Evolutionary conservation across 495 filamentous ascomycete species (phyloP), one percentile per base, ranked within the genome.

Genomic region (Usnea hakonensis): DNA sequence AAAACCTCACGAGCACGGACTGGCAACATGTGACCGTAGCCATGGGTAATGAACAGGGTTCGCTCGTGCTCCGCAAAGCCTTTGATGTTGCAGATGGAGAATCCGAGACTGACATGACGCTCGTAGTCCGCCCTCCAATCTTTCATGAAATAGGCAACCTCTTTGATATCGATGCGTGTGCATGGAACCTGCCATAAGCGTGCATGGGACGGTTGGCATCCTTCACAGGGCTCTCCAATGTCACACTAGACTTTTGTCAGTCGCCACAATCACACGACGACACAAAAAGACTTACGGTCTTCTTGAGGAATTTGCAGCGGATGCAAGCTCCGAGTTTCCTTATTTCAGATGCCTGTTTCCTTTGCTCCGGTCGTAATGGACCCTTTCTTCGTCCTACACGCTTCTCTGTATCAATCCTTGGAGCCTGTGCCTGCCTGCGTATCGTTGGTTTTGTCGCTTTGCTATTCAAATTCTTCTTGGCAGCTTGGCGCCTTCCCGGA

Each of bases 221-320:
- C 91, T 68, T 85, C 87, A 74, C 91, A 96, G 43, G 91, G 91
- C 74, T 96, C 91, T 59, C 91, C 91, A 75, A 90, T 95, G 74
- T 96, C 91, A 71, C 91, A 96, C 75, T 79, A 56, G 44, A 33
- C 59, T 57, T 17, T 37, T n/a, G 36, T 55, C 21, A 60, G 52
- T 52, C 17, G 53, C 19, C 4, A 23, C 32, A 21, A 40, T 33
- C 35, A 8, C 19, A 3, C 50, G n/a, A 17, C 7, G 41, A 33
- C n/a, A 17, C 9, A 41, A 26, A 5, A 13, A 23, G n/a, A 64
- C 75, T 74, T 69, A 79, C 77, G 58, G 90, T 96, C 83, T 96
- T 96, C 83, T 96, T 96, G 67, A 96, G 79, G 76, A 96, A 96
- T 75, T 95, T 96, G 82, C 91, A 96, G n/a, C 91, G 86, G 54